Percentiles rank a stretch among this genome's conserved stretches.
phyloP scores from a whole-genome alignment of 805 yeast species.

The Dipodascus geniculatus region DNA sequence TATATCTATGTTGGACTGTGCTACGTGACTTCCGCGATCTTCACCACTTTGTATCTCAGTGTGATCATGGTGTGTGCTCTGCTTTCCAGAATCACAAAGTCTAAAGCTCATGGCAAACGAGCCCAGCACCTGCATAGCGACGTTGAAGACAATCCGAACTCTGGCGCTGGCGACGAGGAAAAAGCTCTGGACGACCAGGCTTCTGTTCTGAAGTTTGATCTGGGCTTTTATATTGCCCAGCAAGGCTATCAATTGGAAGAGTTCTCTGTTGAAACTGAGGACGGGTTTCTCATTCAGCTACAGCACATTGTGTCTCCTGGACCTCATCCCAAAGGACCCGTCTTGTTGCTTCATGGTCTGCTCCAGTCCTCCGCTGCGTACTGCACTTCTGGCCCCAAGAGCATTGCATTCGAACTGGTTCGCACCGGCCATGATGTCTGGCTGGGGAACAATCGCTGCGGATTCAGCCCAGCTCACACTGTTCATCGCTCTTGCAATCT shows the following conservation, averaged over 20 bases:
- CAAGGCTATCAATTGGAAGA: conserved; percentile 49
- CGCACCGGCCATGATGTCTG: conserved; percentile 70
- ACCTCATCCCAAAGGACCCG: conserved; percentile 41
- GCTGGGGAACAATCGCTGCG: conserved; percentile 87
- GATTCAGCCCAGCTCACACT: conserved; percentile 62
- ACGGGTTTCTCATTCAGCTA: conserved; percentile 64
- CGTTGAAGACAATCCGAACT: conserved; percentile 1
- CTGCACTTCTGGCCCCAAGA: conserved; percentile 69
- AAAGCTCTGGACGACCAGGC: conserved; percentile 24
- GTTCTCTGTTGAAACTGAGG: conserved; percentile 55
- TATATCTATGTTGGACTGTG: conserved; percentile 6
- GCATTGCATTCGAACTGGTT: conserved; percentile 39
- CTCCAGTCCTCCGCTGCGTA: conserved; percentile 80
- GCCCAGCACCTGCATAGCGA: conserved; percentile 3
- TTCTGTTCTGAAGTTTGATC: conserved; percentile 34
- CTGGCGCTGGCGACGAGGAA: conserved; percentile 4
- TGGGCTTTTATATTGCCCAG: conserved; percentile 56
- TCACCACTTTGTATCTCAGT: conserved; percentile 15
- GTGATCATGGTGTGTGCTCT: conserved; percentile 18
- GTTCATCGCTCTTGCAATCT: conserved; percentile 32
- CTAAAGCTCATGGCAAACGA: not conserved
- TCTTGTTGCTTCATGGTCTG: conserved; percentile 75
- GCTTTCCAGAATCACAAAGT: conserved; percentile 4
- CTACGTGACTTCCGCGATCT: conserved; percentile 17
- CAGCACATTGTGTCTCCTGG: conserved; percentile 42